phyloP scores from a whole-genome alignment of 306 rosid species.

The Geum urbanum region DNA sequence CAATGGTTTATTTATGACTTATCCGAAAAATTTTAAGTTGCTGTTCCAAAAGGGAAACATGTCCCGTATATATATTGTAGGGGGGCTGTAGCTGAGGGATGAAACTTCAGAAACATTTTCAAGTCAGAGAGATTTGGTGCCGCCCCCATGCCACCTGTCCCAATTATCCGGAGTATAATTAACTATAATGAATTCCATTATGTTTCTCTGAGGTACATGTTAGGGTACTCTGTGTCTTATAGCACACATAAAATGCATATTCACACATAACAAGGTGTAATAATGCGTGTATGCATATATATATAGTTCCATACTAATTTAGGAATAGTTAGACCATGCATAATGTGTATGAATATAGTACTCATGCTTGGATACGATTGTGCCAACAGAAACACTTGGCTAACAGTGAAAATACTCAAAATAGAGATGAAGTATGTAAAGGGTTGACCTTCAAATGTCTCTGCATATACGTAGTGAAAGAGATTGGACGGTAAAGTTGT shows the following conservation, averaged over 20 bases:
- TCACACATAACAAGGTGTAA: background rate
- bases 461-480: conserved; percentile 5
- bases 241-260: background rate
- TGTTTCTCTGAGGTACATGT: background rate
- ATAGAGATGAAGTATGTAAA: background rate
- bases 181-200: background rate
- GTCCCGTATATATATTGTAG: conserved; percentile 28
- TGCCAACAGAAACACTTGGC: background rate
- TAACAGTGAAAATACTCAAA: background rate
- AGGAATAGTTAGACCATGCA: too few species aligned
- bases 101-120: conserved; percentile 22
- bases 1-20: background rate
- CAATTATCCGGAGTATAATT: conserved; percentile 6
- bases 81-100: background rate
- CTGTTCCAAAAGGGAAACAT: conserved; percentile 12
- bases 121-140: conserved; percentile 90
- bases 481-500: conserved; percentile 51
- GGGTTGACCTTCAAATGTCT: conserved; percentile 36
- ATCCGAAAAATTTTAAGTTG: conserved; percentile 24
- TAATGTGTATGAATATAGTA: too few species aligned
- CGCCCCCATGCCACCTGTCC: conserved; percentile 61
- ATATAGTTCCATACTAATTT: background rate
- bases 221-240: background rate
- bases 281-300: background rate
- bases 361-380: conserved; percentile 4